phyloP scores from a whole-genome alignment of 176 grass and related monocot species.

The Avena eriantha region DNA sequence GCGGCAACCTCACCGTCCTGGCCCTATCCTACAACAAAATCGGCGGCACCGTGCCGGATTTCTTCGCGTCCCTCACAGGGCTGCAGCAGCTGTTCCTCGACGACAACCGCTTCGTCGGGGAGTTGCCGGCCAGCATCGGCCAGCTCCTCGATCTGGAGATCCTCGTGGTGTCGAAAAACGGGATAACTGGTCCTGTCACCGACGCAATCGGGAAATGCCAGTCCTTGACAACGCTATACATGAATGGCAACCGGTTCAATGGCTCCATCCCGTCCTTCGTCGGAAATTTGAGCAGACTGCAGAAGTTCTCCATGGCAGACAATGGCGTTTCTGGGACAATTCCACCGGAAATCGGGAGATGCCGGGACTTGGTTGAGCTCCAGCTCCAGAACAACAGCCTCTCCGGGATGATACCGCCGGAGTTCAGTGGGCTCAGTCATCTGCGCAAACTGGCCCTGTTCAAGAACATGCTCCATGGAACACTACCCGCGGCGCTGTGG shows the following conservation, averaged over 20 bases:
- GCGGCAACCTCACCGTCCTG: constrained; percentile 53
- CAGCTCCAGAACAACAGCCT: constrained; percentile 57
- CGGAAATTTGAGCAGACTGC: constrained; percentile 43
- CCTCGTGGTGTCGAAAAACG: constrained; percentile 40
- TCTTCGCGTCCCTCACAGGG: constrained; percentile 46
- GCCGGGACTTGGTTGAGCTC: constrained; percentile 55
- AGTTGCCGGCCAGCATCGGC: constrained; percentile 54
- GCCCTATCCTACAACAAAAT: constrained; percentile 50
- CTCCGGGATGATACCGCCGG: constrained; percentile 43
- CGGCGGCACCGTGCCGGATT: constrained; percentile 44
- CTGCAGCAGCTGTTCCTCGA: constrained; percentile 48
- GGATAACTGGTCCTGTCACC: constrained; percentile 46
- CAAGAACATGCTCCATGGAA: constrained; percentile 51
- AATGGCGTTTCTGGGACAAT: constrained; percentile 42
- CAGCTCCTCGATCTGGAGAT: constrained; percentile 32
- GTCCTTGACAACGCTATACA: constrained; percentile 37
- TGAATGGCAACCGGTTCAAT: constrained; percentile 53
- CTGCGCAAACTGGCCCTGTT: constrained; percentile 48
- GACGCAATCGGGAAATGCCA: constrained; percentile 46
- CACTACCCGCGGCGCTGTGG: constrained; percentile 45
- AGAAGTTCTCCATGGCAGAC: constrained; percentile 44
- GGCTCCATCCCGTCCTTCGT: constrained; percentile 44
- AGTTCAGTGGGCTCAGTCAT: constrained; percentile 42
- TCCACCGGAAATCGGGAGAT: constrained; percentile 45
- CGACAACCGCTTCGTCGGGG: constrained; percentile 53